Evolutionary conservation across 2,329 filamentous ascomycete genomes (phyloP).

Genomic region (Arthroderma sp.): DNA sequence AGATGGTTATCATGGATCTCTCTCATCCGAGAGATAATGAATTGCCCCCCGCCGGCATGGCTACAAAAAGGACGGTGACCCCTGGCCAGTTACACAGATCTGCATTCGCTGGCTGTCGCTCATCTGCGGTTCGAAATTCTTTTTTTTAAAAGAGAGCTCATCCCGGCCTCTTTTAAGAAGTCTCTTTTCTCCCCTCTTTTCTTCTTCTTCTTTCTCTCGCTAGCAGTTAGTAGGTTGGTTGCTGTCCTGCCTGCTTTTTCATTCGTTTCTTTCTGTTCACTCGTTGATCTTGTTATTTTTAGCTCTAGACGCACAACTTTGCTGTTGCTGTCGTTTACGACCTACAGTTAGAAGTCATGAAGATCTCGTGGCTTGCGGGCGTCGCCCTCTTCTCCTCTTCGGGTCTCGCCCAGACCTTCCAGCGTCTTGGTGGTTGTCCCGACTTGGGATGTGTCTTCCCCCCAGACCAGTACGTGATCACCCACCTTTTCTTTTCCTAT

Average conservation of each 20-base stretch:
- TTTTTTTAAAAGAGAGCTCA: constrained; percentile 2
- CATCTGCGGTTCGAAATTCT: too few species aligned
- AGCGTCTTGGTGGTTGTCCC: constrained; percentile 43
- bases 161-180: neutral
- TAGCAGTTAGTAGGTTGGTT: too few species aligned
- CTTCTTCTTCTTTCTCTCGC: neutral
- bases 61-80: too few species aligned
- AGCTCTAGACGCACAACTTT: neutral
- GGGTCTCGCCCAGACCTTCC: constrained; percentile 39
- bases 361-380: constrained; percentile 13
- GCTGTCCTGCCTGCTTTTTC: neutral
- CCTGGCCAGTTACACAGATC: too few species aligned
- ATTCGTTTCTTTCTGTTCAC: neutral
- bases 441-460: constrained; percentile 45
- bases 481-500: neutral
- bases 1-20: too few species aligned
- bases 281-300: neutral
- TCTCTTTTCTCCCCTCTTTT: neutral
- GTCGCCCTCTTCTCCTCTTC: constrained; percentile 17
- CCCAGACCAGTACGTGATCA: constrained; percentile 39
- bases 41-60: too few species aligned
- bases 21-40: too few species aligned
- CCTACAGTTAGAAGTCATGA: constrained; percentile 13
- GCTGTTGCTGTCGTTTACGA: neutral
- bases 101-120: too few species aligned